A percentile compares a stretch with the other conserved stretches of the same genome.
Conservation (phyloP, 2,329 filamentous ascomycete genomes). For the Calonectria henricotiae region DNA sequence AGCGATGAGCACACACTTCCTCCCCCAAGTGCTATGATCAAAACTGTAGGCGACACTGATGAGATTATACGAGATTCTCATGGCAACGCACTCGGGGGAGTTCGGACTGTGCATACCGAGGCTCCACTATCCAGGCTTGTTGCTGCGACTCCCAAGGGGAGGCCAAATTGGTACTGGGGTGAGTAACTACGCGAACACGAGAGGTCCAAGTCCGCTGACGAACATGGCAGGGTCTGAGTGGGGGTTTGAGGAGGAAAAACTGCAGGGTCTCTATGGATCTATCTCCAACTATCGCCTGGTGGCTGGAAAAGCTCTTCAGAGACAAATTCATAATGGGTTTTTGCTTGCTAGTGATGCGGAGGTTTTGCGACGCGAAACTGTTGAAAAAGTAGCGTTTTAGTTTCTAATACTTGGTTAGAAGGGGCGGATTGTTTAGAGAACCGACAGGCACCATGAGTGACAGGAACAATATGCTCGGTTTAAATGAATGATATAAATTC, state of each 20-base stretch:
- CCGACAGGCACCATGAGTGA: too few species aligned
- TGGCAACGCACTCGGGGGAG: conserved; percentile 43
- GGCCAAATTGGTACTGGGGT: conserved; percentile 45
- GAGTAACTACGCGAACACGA: not conserved
- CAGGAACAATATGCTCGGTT: too few species aligned
- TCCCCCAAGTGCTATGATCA: conserved; percentile 29
- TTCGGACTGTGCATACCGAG: conserved; percentile 39
- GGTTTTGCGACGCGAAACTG: conserved; percentile 26
- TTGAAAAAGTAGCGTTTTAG: conserved; percentile 31
- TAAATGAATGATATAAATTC: too few species aligned
- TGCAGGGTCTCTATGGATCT: conserved; percentile 22
- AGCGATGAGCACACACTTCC: not conserved
- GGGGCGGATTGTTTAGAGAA: too few species aligned
- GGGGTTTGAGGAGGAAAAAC: conserved; percentile 15
- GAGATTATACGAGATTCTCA: conserved; percentile 41
- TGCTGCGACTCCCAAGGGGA: conserved; percentile 43
- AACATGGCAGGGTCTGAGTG: conserved; percentile 28
- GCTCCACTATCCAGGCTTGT: conserved; percentile 39
- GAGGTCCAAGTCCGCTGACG: not conserved
- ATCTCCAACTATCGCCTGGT: conserved; percentile 21
- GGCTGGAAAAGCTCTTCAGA: conserved; percentile 14
- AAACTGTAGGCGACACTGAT: conserved; percentile 30
- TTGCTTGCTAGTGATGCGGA: conserved; percentile 27
- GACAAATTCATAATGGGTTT: conserved; percentile 26
- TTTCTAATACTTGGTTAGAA: not conserved